Percentiles rank a stretch among this genome's conserved stretches.
Conservation (phyloP, 176 grass and related monocot genomes). For the Phoenix roebelenii region DNA sequence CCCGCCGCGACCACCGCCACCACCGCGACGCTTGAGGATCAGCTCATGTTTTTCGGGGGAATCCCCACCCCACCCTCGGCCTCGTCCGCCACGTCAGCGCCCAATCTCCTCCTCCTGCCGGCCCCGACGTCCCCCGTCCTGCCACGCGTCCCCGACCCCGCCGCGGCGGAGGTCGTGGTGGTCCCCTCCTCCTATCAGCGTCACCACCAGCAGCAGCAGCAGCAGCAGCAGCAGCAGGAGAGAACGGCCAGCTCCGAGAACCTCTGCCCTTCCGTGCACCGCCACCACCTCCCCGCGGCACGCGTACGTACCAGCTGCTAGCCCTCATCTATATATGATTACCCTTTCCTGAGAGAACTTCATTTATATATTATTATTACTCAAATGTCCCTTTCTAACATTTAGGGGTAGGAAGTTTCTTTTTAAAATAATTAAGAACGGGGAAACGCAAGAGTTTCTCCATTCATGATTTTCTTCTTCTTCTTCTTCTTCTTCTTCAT, state of each 20-base stretch:
- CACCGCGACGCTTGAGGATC: conserved; percentile 33
- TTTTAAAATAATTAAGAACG: no score
- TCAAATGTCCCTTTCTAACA: no score
- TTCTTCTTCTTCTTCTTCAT: no score
- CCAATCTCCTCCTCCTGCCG: conserved; percentile 34
- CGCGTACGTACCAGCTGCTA: no score
- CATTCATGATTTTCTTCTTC: no score
- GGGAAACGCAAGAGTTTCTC: no score
- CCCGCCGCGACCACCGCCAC: conserved; percentile 12
- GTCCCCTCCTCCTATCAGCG: conserved; percentile 21
- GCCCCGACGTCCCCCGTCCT: conserved; percentile 25
- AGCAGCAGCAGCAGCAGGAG: no score
- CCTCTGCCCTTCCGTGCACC: conserved; percentile 3
- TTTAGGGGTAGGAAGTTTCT: no score
- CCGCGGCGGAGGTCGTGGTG: conserved; percentile 4
- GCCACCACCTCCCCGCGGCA: not conserved
- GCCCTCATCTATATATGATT: no score
- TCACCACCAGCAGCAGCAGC: conserved; percentile 14
- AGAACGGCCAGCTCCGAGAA: not conserved
- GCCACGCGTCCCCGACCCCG: conserved; percentile 9
- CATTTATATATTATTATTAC: no score
- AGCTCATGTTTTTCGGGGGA: conserved; percentile 22
- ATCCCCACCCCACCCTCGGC: conserved; percentile 39
- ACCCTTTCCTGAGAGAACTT: no score
- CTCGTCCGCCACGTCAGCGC: conserved; percentile 32